Evolutionary conservation across 2,329 filamentous ascomycete species (phyloP).

Genomic region (Tolypocladium inflatum): DNA sequence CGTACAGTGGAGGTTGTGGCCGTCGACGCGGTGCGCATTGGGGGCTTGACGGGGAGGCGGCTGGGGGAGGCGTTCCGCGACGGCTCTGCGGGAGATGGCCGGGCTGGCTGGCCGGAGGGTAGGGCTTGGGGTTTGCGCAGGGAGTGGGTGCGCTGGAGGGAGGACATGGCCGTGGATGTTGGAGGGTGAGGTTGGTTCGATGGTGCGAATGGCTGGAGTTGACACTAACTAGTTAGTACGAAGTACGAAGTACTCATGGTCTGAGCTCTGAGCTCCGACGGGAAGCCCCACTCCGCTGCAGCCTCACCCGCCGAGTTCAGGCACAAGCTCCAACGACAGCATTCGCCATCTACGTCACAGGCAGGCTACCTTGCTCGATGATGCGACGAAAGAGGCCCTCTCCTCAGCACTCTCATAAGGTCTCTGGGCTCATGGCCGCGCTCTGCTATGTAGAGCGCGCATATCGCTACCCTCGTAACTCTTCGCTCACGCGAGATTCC

Average conservation of each 20-base stretch:
- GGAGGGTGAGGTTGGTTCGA: neutral
- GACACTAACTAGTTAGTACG: neutral
- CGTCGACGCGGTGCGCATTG: constrained; percentile 20
- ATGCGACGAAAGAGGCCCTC: neutral
- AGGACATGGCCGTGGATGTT: constrained; percentile 24
- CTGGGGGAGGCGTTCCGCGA: constrained; percentile 36
- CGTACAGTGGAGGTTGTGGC: neutral
- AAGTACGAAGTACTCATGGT: too few species aligned
- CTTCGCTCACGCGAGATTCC: too few species aligned
- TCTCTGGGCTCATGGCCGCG: neutral
- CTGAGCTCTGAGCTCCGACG: neutral
- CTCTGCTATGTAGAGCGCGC: neutral
- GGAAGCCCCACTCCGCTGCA: neutral
- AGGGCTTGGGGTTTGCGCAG: constrained; percentile 25
- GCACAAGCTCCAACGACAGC: neutral
- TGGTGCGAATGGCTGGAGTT: neutral
- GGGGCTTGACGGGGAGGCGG: constrained; percentile 38
- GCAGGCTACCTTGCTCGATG: neutral
- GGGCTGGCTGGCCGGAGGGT: constrained; percentile 1
- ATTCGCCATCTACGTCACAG: neutral
- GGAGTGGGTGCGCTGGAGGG: constrained; percentile 36
- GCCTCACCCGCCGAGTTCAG: neutral
- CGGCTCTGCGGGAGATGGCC: constrained; percentile 8
- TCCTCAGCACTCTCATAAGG: neutral
- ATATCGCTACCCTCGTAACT: neutral